Evolutionary conservation across 148 eudicot genomes (phyloP), one percentile per base, ranked within the genome.

Genomic region (Persicaria tinctoria): DNA sequence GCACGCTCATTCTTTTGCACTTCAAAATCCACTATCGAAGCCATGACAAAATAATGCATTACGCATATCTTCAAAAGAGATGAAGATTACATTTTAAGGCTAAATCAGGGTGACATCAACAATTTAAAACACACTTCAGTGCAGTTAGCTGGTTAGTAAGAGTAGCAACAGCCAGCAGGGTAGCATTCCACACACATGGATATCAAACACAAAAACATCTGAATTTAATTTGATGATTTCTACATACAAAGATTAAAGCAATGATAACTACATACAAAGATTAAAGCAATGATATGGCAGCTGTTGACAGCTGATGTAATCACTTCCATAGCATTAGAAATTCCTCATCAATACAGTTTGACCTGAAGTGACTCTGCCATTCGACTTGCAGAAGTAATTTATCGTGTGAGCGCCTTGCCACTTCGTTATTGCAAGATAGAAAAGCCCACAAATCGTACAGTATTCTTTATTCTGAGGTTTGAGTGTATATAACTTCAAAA

Each of bases 1-100:
- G 17, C 70, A 66, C 70, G 70, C 47, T 20, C 41, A 32, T 32
- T 46, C 70, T 66, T 41, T 41, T 41, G 17, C 70, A 66, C 70
- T 38, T 41, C 17, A 66, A 17, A 66, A 50, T 50, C 6, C 53
- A 50, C 53, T 50, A 12, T 5, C 38, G 46, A 66, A 66, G 70
- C 38, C 17, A 66, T 41, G 70, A 13, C 38, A 12, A 14, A 63
- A 44, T 32, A 32, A 32, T 32, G 14, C 47, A 66, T 4, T 41
- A 44, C 8, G 14, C 47, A 4, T 66, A 13, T 12, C 18, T 44
- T 66, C 70, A 66, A 47, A 13, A 66, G 48, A 14, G 46, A 44
- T 17, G 47, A 66, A 27, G 6, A 14, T 44, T 66, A 41, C 48
- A 66, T 38, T 38, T 41, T 41, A 38, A 66, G 46, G 70, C 46